Base-by-base conservation (phyloP, 2,329 filamentous ascomycete genomes). In the Botrytis squamosa region DNA sequence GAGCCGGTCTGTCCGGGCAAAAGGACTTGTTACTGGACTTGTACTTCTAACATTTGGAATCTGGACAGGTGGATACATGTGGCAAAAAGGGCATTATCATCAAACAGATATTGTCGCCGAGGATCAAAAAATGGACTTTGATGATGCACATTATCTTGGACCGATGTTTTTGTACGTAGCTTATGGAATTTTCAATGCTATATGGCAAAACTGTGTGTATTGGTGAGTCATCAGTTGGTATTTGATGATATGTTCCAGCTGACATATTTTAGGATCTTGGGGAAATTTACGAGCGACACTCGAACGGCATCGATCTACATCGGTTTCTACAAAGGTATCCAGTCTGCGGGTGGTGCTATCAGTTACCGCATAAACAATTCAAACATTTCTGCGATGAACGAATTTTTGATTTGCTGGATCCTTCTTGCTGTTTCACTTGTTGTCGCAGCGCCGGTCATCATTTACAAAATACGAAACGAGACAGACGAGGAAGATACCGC, bases 161-260 rank as follows among this genome's bases (percentile, higher is more conserved):
- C 92, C 93, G n/a, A 92, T 96, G 88, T 93, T 96, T 81, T 84
- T 97, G 70, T 96, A 94, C 85, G 93, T 97, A 80, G 94, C 94
- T 82, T 96, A 95, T 81, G 93, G 93, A 62, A 91, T 95, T 82
- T 95, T 90, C 78, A 95, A 97, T 81, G 93, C 94, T 55, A 89
- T 90, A 72, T 97, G 93, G 91, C 95, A 97, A 85, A 95, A 93
- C 0, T 90, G 86, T 80, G 90, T 94, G 69, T 97, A 97, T 86
- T 97, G 94, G 94, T 87, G 81, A 79, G 86, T 80, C 18, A 42
- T 25, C 22, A 49, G 52, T 29, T 6, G 52, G 71, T 52, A 40
- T 75, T 76, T 65, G 46, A 25, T 9, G 42, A 49, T 12, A 33
- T 38, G n/a, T 42, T 20, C 62, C 12, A 33, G n/a, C 63, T 72